phyloP scores from a whole-genome alignment of 148 eudicot genomes.

The Silene latifolia region DNA sequence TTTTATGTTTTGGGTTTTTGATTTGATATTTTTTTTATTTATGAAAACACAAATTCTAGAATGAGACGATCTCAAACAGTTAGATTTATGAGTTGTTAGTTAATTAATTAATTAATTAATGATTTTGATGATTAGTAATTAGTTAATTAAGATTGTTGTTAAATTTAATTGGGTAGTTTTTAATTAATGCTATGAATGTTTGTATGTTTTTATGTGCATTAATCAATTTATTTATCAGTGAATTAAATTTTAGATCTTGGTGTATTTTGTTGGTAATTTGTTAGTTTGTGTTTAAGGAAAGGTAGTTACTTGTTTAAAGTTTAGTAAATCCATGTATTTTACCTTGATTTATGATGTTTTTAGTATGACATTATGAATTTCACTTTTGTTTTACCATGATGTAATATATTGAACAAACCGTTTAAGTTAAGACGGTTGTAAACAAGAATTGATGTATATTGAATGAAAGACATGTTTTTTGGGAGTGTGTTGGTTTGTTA shows the following conservation, averaged over 20 bases:
- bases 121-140: not conserved
- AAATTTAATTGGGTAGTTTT: not conserved
- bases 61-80: no score
- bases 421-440: no score
- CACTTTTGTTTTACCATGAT: no score
- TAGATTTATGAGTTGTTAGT: not conserved
- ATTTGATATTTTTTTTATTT: no score
- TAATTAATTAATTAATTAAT: not conserved
- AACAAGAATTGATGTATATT: not conserved
- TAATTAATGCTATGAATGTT: not conserved
- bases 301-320: not conserved
- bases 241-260: not conserved
- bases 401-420: not conserved
- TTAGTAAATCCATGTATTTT: not conserved
- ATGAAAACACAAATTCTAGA: no score
- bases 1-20: not conserved
- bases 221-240: not conserved
- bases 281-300: not conserved
- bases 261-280: conserved; percentile 4
- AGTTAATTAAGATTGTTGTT: not conserved
- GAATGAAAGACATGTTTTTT: not conserved
- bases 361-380: no score
- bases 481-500: no score
- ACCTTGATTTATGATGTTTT: no score
- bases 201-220: not conserved